Evolutionary conservation across 495 filamentous ascomycete species (phyloP).

Genomic region (Cudoniella acicularis): DNA sequence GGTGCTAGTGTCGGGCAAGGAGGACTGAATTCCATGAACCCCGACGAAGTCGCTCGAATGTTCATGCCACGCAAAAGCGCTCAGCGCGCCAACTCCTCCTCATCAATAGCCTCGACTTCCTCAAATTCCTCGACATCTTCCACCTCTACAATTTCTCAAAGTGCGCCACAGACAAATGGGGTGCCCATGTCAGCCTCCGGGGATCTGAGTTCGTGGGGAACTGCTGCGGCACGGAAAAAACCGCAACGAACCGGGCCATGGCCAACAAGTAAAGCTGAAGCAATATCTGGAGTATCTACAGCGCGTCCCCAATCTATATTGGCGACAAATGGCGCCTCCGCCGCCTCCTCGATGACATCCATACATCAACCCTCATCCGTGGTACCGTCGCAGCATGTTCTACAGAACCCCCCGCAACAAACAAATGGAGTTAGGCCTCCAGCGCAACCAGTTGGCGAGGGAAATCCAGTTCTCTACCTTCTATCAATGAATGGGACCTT

Average conservation of each 20-base stretch:
- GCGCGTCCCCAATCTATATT: slow-evolving; percentile 59
- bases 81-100: slow-evolving; percentile 84
- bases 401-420: slow-evolving; percentile 46
- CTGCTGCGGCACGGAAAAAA: slow-evolving; percentile 62
- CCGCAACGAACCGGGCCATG: slow-evolving; percentile 57
- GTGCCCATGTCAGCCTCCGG: slow-evolving; percentile 37
- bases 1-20: slow-evolving; percentile 71
- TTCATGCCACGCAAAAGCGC: slow-evolving; percentile 81
- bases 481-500: slow-evolving; percentile 91
- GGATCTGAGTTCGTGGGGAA: slow-evolving; percentile 42
- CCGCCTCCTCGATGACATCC: slow-evolving; percentile 63
- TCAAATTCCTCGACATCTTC: slow-evolving; percentile 64
- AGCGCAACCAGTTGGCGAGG: slow-evolving; percentile 46
- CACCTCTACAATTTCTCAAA: slow-evolving; percentile 46
- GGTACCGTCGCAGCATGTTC: slow-evolving; percentile 67
- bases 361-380: slow-evolving; percentile 73
- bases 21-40: slow-evolving; percentile 72
- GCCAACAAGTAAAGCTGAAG: slow-evolving; percentile 65
- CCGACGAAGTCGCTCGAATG: slow-evolving; percentile 84
- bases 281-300: slow-evolving; percentile 57
- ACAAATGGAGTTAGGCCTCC: slow-evolving; percentile 62
- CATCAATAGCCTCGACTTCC: slow-evolving; percentile 69
- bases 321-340: slow-evolving; percentile 54
- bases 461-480: slow-evolving; percentile 71
- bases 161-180: slow-evolving; percentile 30